phyloP scores from a whole-genome alignment of 176 grass and related monocot species.

The Musa acuminata region DNA sequence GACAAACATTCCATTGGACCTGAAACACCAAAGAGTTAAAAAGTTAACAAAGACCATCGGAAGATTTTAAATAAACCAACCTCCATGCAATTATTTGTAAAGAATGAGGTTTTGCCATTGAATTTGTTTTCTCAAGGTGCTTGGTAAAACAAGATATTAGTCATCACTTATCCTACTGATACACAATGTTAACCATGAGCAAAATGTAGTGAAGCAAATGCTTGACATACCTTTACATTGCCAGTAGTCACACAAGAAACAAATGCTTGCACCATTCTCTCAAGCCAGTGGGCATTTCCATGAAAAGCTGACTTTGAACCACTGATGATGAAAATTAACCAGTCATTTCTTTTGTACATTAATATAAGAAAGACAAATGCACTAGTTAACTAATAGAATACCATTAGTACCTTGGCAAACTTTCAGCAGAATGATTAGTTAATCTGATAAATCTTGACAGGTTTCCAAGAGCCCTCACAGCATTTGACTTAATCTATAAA shows the following conservation, averaged over 20 bases:
- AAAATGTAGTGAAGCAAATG: not conserved
- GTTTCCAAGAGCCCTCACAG: conserved; percentile 91
- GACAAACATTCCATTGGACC: conserved; percentile 99
- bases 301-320: conserved; percentile 22
- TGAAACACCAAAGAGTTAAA: conserved; percentile 33
- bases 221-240: conserved; percentile 73
- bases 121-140: not conserved
- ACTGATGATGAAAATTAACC: conserved; percentile 19
- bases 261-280: conserved; percentile 91
- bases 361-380: conserved; percentile 18
- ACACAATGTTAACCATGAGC: not conserved
- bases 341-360: not conserved
- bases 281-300: conserved; percentile 68
- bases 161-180: not conserved
- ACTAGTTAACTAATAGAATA: conserved; percentile 22
- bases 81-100: too few species aligned
- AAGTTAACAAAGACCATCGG: not conserved
- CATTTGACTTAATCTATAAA: conserved; percentile 88
- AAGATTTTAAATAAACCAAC: not conserved
- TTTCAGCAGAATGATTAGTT: conserved; percentile 28
- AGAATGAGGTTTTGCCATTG: too few species aligned
- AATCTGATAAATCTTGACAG: conserved; percentile 97
- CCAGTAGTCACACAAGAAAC: conserved; percentile 94
- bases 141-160: not conserved
- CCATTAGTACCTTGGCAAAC: conserved; percentile 38